Base-by-base conservation (phyloP, 352 stramenopile genomes). In the Globisporangium recalcitrans region DNA sequence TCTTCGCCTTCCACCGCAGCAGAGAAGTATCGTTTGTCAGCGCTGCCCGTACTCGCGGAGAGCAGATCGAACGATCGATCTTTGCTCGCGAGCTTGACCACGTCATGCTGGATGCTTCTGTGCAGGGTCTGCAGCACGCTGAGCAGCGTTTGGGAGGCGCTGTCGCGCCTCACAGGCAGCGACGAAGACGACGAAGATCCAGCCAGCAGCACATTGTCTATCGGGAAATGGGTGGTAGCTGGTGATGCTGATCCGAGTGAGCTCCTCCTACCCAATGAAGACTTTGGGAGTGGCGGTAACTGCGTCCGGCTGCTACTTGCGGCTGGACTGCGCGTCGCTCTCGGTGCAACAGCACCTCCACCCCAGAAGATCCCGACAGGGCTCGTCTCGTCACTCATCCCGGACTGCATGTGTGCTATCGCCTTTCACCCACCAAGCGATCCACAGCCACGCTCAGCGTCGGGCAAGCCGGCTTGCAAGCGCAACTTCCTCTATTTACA, bases 71-170 rank as follows among this genome's bases (percentile, higher is more conserved):
- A 63, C 36, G 60, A 67, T 55, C 61, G 63, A 31, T 47, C 71
- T 19, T 67, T 68, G 26, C 63, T 60, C 19, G 58, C 69, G 62
- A 89, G 87, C 7, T 51, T 38, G 24, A 56, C 22, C 29, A 68
- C 64, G 24, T 87, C 78, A 1, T 62, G 62, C 19, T 60, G 67
- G 22, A 90, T 82, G 52, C 71, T 72, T 48, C 53, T 52, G 34
- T 78, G 71, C n/a, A 90, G 58, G 4, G 72, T 82, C 29, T 83
- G 70, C 14, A 90, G 60, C 11, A 90, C 78, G 4, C 52, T 52
- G 32, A 86, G 31, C 26, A 88, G 59, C 5, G 77, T 78, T 14
- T 56, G 60, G 4, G 73, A 48, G 5, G 72, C 60, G 6, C 27
- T 47, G 13, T 67, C 52, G 56, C 59, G 21, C 22, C 27, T 21